phyloP scores from a whole-genome alignment of 345 rosid genomes.

The Pistacia integerrima region DNA sequence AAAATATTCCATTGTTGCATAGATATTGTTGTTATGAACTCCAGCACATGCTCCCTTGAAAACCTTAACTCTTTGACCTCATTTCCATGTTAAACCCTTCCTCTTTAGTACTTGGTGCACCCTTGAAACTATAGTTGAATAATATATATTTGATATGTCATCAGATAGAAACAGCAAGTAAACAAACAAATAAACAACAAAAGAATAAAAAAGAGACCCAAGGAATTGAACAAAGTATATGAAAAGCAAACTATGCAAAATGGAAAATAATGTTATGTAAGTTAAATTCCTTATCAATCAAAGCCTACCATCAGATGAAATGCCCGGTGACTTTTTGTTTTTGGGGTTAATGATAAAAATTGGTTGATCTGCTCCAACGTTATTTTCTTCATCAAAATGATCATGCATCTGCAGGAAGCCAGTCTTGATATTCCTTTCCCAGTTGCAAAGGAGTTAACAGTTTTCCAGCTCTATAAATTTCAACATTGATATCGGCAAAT shows the following conservation, averaged over 20 bases:
- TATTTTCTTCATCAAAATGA: conserved; percentile 58
- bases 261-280: not conserved
- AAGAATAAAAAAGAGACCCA: not conserved
- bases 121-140: conserved; percentile 55
- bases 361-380: conserved; percentile 59
- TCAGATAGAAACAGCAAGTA: not conserved
- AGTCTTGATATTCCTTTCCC: conserved; percentile 58
- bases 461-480: conserved; percentile 45
- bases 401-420: conserved; percentile 73
- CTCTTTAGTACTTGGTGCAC: conserved; percentile 50
- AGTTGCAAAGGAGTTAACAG: conserved; percentile 35
- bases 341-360: conserved; percentile 37
- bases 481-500: conserved; percentile 41
- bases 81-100: conserved; percentile 51
- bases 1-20: conserved; percentile 68
- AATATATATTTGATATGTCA: not conserved
- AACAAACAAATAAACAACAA: not conserved
- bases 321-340: conserved; percentile 54
- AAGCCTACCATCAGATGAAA: conserved; percentile 60
- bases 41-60: conserved; percentile 66
- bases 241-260: not conserved
- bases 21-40: conserved; percentile 43
- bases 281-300: not conserved
- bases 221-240: conserved; percentile 1
- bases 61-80: conserved; percentile 66